Evolutionary conservation across 108 stramenopile species (phyloP).

Genomic region (Nitzschia sp.): DNA sequence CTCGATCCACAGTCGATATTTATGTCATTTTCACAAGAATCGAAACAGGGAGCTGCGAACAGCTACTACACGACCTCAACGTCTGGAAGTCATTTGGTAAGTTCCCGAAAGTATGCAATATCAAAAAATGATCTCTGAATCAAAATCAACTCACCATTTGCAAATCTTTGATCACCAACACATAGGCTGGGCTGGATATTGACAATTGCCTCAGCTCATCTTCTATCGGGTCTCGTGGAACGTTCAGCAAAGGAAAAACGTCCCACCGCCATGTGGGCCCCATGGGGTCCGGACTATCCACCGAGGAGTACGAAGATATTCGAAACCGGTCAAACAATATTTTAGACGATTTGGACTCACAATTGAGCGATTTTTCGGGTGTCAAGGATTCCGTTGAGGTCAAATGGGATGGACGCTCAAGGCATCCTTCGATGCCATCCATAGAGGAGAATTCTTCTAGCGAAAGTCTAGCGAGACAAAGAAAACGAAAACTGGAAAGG

Average conservation of each 20-base stretch:
- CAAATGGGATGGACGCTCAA: not conserved
- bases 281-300: not conserved
- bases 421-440: not conserved
- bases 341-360: slow-evolving; percentile 4
- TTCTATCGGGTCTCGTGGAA: not conserved
- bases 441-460: not conserved
- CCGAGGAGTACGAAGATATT: slow-evolving; percentile 1
- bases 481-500: slow-evolving; percentile 1
- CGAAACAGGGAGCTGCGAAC: not conserved
- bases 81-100: slow-evolving; percentile 11
- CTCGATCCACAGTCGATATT: slow-evolving; percentile 10
- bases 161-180: no score
- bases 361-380: not conserved
- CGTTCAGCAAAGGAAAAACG: not conserved
- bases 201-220: not conserved
- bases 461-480: not conserved
- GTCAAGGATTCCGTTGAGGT: not conserved
- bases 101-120: not conserved
- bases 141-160: no score
- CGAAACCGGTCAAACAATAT: not conserved
- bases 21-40: slow-evolving; percentile 1
- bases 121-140: no score
- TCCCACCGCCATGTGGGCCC: not conserved
- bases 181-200: slow-evolving; percentile 16
- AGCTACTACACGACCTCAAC: not conserved